Evolutionary conservation across 2,329 filamentous ascomycete genomes (phyloP).

Genomic region (Fusarium sp.): DNA sequence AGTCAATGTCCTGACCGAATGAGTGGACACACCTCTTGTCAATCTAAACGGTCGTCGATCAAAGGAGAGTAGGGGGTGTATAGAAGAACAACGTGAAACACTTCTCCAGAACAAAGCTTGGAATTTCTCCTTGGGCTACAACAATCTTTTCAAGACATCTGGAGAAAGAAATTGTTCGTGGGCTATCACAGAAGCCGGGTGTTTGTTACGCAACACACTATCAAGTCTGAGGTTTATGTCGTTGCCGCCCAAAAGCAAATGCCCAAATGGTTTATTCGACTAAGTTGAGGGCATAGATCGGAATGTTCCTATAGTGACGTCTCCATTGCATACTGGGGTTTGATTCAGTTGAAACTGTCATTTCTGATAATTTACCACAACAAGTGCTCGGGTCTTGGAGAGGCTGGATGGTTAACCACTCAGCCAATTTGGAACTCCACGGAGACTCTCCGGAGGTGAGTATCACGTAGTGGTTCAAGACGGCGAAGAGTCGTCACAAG

Average conservation of each 20-base stretch:
- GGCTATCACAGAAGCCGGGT: not conserved
- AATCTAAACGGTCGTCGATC: not conserved
- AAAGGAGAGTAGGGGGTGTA: not conserved
- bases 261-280: not conserved
- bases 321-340: not conserved
- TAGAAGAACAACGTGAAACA: not conserved
- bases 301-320: not conserved
- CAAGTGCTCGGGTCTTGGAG: not conserved
- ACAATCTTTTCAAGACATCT: not conserved
- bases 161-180: not conserved
- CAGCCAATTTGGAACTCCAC: not conserved
- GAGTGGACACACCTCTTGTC: not conserved
- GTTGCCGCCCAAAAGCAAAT: not conserved
- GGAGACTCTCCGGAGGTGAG: not conserved
- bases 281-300: not conserved
- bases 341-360: not conserved
- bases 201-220: not conserved
- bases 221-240: not conserved
- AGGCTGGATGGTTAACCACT: not conserved
- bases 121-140: not conserved
- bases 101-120: not conserved
- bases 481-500: not conserved
- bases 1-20: not conserved
- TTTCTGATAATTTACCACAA: constrained; percentile 9
- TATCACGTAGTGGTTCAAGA: not conserved